Evolutionary conservation across 805 yeast species (phyloP).

Genomic region (Metschnikowia aberdeeniae): DNA sequence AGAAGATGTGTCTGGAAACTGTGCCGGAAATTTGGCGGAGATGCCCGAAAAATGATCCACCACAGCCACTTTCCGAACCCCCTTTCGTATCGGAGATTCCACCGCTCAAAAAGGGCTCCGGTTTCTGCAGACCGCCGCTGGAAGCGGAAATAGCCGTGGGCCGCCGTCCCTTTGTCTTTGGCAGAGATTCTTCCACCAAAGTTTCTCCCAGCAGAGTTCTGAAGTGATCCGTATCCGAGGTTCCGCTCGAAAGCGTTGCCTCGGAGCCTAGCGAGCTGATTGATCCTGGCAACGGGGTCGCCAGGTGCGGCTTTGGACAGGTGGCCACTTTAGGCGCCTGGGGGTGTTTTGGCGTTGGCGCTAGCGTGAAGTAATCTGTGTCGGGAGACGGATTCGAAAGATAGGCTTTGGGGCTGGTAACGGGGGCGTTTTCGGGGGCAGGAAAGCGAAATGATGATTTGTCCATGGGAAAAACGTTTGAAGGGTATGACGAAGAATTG

Average conservation of each 20-base stretch:
- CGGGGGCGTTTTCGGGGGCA: neutral
- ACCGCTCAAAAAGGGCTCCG: neutral
- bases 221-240: constrained; percentile 14
- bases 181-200: constrained; percentile 23
- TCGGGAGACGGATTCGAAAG: neutral
- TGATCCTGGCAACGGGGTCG: constrained; percentile 14
- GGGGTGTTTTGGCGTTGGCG: constrained; percentile 3
- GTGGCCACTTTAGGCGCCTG: neutral
- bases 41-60: too few species aligned
- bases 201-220: constrained; percentile 29
- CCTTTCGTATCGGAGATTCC: too few species aligned
- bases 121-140: neutral
- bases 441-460: neutral
- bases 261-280: constrained; percentile 29
- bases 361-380: constrained; percentile 13
- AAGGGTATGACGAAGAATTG: neutral
- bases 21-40: too few species aligned
- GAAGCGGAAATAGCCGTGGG: neutral
- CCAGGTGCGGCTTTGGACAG: neutral
- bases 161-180: neutral
- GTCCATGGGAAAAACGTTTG: neutral
- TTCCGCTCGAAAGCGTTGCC: constrained; percentile 11
- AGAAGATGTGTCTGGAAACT: too few species aligned
- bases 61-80: too few species aligned
- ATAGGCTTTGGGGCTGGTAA: neutral